Conservation (phyloP, 2,329 filamentous ascomycete genomes). For the Fusarium nurragi region DNA sequence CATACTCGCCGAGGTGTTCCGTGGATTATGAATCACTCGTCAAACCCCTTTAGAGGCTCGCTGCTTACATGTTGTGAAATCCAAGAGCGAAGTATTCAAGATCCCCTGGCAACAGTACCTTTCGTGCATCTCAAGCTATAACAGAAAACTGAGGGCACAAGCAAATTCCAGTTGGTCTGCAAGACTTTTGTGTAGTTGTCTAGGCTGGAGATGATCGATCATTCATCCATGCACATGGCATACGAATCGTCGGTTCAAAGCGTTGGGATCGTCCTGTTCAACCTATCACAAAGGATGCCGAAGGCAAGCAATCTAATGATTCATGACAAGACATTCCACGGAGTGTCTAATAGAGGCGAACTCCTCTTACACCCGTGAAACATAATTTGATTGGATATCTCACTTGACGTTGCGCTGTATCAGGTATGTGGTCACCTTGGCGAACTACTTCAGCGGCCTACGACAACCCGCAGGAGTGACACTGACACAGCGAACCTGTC, state of each 20-base stretch:
- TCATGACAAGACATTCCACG: background rate
- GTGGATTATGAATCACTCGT: slow-evolving; percentile 5
- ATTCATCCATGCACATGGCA: background rate
- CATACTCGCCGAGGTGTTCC: background rate
- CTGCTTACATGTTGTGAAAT: slow-evolving; percentile 35
- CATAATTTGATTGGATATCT: slow-evolving; percentile 14
- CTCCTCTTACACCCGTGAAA: background rate
- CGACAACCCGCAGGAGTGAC: slow-evolving; percentile 26
- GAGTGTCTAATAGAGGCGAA: background rate
- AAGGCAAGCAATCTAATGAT: background rate
- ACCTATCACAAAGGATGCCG: slow-evolving; percentile 12
- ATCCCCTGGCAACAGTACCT: background rate
- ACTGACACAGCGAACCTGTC: slow-evolving; percentile 1
- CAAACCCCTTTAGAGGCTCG: slow-evolving; percentile 14
- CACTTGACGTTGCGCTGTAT: slow-evolving; percentile 25
- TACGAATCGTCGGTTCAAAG: background rate
- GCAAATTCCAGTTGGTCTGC: background rate
- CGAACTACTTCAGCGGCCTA: slow-evolving; percentile 7
- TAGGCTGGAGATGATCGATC: background rate
- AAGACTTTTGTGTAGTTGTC: background rate
- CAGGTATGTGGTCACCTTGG: slow-evolving; percentile 6
- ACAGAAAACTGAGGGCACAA: background rate
- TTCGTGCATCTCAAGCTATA: background rate
- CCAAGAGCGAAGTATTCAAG: slow-evolving; percentile 4
- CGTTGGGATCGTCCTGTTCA: background rate